These are phyloP conservation scores for Fusarium circinatum DNA, from an alignment of 2,329 filamentous ascomycete genomes.

Conservation along the genomic window DNA sequence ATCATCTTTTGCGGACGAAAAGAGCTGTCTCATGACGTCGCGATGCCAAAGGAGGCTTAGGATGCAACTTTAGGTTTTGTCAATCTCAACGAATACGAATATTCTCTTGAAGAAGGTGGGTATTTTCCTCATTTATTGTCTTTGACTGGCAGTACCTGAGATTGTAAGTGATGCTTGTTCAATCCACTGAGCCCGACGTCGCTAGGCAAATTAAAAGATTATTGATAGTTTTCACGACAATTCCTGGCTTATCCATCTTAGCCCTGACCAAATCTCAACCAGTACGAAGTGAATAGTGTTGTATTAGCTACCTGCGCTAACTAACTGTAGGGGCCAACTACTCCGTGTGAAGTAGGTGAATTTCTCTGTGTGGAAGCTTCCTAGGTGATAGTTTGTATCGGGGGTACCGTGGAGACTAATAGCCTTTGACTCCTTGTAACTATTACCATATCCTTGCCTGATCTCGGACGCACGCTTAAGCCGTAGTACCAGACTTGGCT, in stretches of 20 bases:
- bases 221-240: too few relatives aligned
- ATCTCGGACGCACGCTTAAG: too few relatives aligned
- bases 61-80: too few relatives aligned
- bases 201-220: background rate
- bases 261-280: too few relatives aligned
- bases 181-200: background rate
- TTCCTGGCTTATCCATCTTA: too few relatives aligned
- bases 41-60: background rate
- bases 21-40: background rate
- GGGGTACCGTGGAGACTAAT: background rate
- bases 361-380: background rate
- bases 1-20: background rate
- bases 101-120: background rate
- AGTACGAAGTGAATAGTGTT: background rate
- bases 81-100: background rate
- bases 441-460: background rate
- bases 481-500: background rate
- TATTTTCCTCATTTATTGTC: too few relatives aligned
- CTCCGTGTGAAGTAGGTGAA: background rate
- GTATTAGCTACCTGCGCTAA: background rate
- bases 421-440: background rate
- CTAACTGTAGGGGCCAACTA: background rate
- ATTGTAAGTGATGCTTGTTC: background rate
- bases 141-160: too few relatives aligned
- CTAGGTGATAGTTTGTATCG: background rate